These are phyloP conservation scores for Eucalyptus regnans DNA, from an alignment of 345 rosid genomes.

Conservation along the genomic window DNA sequence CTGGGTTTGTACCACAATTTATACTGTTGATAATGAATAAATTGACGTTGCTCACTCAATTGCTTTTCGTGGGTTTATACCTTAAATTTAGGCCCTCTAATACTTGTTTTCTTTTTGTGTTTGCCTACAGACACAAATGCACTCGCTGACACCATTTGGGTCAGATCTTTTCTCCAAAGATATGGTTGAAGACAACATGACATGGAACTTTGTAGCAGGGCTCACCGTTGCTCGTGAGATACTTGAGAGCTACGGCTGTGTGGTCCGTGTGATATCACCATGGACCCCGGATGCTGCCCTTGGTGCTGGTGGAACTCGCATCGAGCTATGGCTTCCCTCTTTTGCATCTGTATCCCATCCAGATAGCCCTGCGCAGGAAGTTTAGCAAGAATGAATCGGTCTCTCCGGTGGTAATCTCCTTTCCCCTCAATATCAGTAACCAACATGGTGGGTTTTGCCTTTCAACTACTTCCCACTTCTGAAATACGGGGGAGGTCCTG, in stretches of 20 bases:
- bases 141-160: slow-evolving; percentile 77
- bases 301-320: slow-evolving; percentile 77
- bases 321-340: slow-evolving; percentile 85
- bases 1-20: not conserved
- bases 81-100: not conserved
- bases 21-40: not conserved
- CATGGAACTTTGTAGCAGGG: slow-evolving; percentile 94
- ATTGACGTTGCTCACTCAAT: not conserved
- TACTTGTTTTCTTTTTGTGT: not conserved
- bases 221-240: slow-evolving; percentile 84
- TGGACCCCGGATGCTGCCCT: slow-evolving; percentile 46
- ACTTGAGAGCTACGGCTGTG: slow-evolving; percentile 84
- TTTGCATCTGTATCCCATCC: slow-evolving; percentile 1
- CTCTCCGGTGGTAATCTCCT: not conserved
- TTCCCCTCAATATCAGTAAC: not conserved
- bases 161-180: slow-evolving; percentile 49
- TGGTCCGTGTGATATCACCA: slow-evolving; percentile 76
- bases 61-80: not conserved
- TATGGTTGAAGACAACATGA: slow-evolving; percentile 96
- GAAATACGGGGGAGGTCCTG: not conserved
- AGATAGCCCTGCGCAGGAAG: not conserved
- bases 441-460: not conserved
- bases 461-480: not conserved
- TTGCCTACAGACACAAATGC: slow-evolving; percentile 80
- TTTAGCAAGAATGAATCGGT: not conserved